Conservation (phyloP, 805 yeast genomes). For the Suhomyces pyralidae region DNA sequence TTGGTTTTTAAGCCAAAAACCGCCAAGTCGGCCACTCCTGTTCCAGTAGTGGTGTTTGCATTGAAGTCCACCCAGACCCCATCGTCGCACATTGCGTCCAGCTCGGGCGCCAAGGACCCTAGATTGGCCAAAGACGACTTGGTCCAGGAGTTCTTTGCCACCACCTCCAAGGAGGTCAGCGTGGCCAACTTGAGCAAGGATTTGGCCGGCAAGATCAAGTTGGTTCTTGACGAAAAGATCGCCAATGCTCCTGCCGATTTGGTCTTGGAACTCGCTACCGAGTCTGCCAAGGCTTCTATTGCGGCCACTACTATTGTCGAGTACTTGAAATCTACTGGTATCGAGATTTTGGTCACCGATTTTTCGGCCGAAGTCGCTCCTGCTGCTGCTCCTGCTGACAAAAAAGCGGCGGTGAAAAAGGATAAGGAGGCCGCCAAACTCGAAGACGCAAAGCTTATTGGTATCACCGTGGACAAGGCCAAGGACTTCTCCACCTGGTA, state of each 20-base stretch:
- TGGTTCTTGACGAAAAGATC: constrained; percentile 56
- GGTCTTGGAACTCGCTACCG: constrained; percentile 48
- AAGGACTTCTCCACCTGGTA: constrained; percentile 96
- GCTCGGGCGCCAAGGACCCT: constrained; percentile 76
- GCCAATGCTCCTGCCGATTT: constrained; percentile 32
- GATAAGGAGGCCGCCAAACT: constrained; percentile 51
- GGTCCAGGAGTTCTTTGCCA: constrained; percentile 58
- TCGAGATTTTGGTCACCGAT: constrained; percentile 54
- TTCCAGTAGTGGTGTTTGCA: constrained; percentile 80
- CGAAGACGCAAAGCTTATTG: constrained; percentile 87
- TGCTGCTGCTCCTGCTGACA: constrained; percentile 22
- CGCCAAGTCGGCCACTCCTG: constrained; percentile 72
- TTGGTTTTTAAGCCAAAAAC: constrained; percentile 90
- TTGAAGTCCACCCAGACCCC: constrained; percentile 70
- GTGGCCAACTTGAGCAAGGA: constrained; percentile 47
- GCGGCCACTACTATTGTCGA: constrained; percentile 45
- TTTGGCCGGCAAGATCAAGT: constrained; percentile 55
- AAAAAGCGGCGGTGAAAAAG: constrained; percentile 30
- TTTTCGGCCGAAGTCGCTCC: constrained; percentile 35
- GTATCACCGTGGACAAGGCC: constrained; percentile 92
- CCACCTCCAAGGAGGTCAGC: constrained; percentile 59
- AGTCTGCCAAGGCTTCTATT: constrained; percentile 49
- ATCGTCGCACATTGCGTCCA: constrained; percentile 57
- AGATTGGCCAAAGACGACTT: constrained; percentile 83
- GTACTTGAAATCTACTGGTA: constrained; percentile 48